Evolutionary conservation across 306 rosid species (phyloP), one percentile per base, ranked within the genome.

Genomic region (Lotus japonicus): DNA sequence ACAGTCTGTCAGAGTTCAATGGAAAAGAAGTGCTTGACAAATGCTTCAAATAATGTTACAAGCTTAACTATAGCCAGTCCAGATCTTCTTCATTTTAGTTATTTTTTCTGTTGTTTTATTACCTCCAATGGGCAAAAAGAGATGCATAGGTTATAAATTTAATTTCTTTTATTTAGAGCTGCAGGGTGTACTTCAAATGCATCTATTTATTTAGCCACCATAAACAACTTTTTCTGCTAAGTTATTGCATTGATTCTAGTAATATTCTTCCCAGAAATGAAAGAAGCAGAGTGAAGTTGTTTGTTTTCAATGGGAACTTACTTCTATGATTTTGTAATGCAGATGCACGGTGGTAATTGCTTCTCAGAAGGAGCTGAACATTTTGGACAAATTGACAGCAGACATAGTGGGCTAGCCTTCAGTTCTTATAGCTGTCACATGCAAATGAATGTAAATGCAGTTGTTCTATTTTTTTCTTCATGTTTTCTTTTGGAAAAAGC

Each of bases 261-360:
- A 55, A 55, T 36, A 36, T 19, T 48, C 17, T 21, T 66, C 26
- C 35, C 15, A 31, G 39, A 39, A 36, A 53, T 1, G 9, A 35
- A 31, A 58, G 33, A 58, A 17, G 9, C 59, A 50, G n/a, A 36
- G 36, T 62, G 10, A 72, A 51, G 21, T 53, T 38, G 64, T 42
- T 23, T 21, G 42, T 64, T 31, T 31, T 31, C 36, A 31, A 31
- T 31, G 36, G 5, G 7, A 31, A 31, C 36, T 31, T 65, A 4
- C 7, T 33, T 72, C 1, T 49, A 3, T 61, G 55, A 31, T 53
- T 45, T 11, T 64, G 12, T 9, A 11, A 64, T 9, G 59, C 83
- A 78, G 86, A 66, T 78, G 86, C 60, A 78, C 83, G 12, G 80
- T 82, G 64, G 83, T 78, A 59, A 78, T 78, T 64, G 80, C 83